Evolutionary conservation across 345 rosid genomes (phyloP), one percentile per base, ranked within the genome.

Genomic region (Rhizophora apiculata): DNA sequence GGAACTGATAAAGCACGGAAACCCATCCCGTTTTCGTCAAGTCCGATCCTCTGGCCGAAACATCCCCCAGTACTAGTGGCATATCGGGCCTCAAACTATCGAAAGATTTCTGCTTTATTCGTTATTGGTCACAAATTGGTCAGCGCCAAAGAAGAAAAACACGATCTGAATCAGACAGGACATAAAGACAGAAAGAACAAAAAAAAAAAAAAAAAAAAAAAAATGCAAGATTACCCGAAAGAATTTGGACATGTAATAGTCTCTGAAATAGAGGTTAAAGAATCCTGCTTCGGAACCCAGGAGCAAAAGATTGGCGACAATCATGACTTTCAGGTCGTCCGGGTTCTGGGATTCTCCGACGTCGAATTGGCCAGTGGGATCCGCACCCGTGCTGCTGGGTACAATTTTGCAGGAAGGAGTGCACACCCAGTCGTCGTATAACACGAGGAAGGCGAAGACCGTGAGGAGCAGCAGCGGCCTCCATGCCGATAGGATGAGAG

Each of bases 31-130:
- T 70, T 63, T 64, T 77, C 0, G 80, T 71, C 77, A 81, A 72
- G 71, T 78, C 74, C 18, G 63, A 82, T 65, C 90, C 90, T 34
- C 63, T 68, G 16, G 85, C 88, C 20, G 90, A 82, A 63, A 88
- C 65, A 74, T 88, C 90, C 48, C 93, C 93, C 74, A 86, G 55
- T 10, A 88, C 85, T 68, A 88, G 60, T 69, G 86, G 78, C 87
- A 88, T 80, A 72, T 88, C 88, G n/a, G 88, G 90, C 66, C 81
- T 81, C 84, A 88, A 39, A 60, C 37, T 74, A 29, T 61, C 68
- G 75, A 85, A 82, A 10, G 93, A 88, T 78, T 84, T 85, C 93
- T 88, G 90, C 67, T 19, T 68, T 46, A 66, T 18, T 31, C 30
- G 49, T 27, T 18, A 54, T 29, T 49, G 54, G 29, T 39, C 63